Evolutionary conservation across 768 basidiomycete genomes (phyloP), one percentile per base, ranked within the genome.

Genomic region (Lyophyllum decastes): DNA sequence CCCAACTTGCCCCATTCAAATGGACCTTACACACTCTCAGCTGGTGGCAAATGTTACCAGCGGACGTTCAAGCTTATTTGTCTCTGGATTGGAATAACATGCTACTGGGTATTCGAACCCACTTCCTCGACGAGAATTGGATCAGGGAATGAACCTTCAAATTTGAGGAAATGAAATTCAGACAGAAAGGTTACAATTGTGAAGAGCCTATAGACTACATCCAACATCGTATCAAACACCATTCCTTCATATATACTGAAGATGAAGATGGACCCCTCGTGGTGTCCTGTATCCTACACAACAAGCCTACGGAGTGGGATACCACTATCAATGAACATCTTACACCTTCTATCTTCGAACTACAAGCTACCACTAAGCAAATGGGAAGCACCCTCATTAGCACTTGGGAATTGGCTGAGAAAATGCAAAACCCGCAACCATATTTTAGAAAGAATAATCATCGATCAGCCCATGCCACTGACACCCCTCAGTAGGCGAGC

Each of bases 111-210:
- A 47, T 66, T 17, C 26, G 62, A 10, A 2, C 45, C 14, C 64
- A 66, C 0, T 63, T 62, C 61, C 49, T 65, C 43, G 43, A 61
- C 26, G 44, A 47, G 0, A 45, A 25, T 4, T 62, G 64, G 64
- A 7, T 53, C 9, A 19, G 53, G 22, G 54, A 55, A 1, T 44
- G 61, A 1, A 41, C 45, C 2, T 12, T 40, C 1, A 59, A 65
- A 51, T 65, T 61, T n/a, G 61, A 65, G n/a, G 54, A 60, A 30
- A 64, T 64, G 62, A 26, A 44, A 9, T 64, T 61, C 51, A 35
- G 55, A 0, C 59, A 49, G 34, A n/a, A 30, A 9, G 26, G 48
- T 11, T 25, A 49, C 48, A 27, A 49, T 12, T 8, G 26, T 6
- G 48, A 49, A 30, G 8, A 17, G 6, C 48, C 48, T 2, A 33